These are phyloP conservation scores for Pulveroboletus sp. DNA, from an alignment of 1,284 basidiomycete genomes.

Conservation along the genomic window DNA sequence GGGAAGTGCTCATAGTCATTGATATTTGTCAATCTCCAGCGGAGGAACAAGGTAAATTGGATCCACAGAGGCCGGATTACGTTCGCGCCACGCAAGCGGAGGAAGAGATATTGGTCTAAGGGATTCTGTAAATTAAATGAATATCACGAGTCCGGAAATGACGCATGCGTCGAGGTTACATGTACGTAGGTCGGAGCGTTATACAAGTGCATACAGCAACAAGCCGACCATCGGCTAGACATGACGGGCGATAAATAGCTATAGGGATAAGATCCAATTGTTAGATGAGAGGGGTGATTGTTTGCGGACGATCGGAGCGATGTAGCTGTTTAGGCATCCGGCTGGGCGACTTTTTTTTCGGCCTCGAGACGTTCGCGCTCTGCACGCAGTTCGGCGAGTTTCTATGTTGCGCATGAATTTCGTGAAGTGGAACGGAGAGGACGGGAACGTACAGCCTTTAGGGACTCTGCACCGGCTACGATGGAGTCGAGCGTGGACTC, in stretches of 20 bases:
- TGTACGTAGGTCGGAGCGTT: background rate
- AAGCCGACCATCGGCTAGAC: background rate
- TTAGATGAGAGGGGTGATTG: slow-evolving; percentile 28
- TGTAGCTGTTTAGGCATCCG: slow-evolving; percentile 31
- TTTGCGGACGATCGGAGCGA: slow-evolving; percentile 19
- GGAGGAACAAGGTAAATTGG: slow-evolving; percentile 71
- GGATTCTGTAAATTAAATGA: background rate
- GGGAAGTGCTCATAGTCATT: slow-evolving; percentile 6
- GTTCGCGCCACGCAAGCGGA: slow-evolving; percentile 41
- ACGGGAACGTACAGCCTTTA: slow-evolving; percentile 55
- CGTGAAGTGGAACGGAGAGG: background rate
- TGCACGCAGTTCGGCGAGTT: slow-evolving; percentile 59
- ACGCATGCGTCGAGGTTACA: background rate
- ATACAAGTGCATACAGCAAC: background rate
- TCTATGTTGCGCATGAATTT: slow-evolving; percentile 42
- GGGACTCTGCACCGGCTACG: slow-evolving; percentile 51
- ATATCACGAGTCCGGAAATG: background rate
- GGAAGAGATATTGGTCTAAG: slow-evolving; percentile 22
- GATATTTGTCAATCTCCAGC: slow-evolving; percentile 43
- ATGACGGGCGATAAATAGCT: slow-evolving; percentile 5
- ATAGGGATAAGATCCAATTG: slow-evolving; percentile 37
- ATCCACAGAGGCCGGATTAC: slow-evolving; percentile 65
- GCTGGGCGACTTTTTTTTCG: slow-evolving; percentile 37
- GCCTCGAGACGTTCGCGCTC: slow-evolving; percentile 51
- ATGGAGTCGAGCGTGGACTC: slow-evolving; percentile 69